These are phyloP conservation scores for Moricandia moricandioides DNA, from an alignment of 345 rosid species.

Conservation along the genomic window DNA sequence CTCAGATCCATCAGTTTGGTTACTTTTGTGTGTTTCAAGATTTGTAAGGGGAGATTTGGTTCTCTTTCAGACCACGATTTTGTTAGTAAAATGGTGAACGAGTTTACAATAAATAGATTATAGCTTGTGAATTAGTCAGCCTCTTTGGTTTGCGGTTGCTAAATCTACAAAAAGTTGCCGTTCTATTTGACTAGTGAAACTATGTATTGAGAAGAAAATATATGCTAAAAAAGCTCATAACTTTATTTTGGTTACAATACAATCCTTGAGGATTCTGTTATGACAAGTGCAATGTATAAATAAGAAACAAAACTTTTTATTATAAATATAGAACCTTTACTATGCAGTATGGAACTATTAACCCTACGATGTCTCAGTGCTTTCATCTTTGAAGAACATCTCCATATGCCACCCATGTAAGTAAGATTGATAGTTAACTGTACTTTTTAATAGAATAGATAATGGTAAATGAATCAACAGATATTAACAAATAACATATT, in stretches of 20 bases:
- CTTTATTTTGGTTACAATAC: background rate
- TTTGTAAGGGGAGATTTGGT: background rate
- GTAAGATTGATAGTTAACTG: too few species aligned
- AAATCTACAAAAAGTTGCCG: background rate
- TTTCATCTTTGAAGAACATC: background rate
- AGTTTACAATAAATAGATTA: background rate
- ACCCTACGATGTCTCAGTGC: background rate
- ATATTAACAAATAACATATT: too few species aligned
- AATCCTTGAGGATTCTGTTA: background rate
- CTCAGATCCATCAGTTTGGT: constrained; percentile 1
- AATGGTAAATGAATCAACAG: too few species aligned
- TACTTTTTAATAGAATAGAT: too few species aligned
- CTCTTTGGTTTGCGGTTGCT: background rate
- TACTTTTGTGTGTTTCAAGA: background rate
- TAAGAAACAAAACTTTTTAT: background rate
- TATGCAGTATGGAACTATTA: background rate
- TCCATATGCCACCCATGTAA: background rate
- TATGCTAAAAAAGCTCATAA: background rate
- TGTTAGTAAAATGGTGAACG: background rate
- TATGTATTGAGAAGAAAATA: background rate
- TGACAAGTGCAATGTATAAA: background rate
- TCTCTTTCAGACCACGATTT: background rate
- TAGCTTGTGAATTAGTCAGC: background rate
- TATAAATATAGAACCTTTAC: background rate
- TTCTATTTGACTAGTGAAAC: background rate